A percentile compares a stretch with the other conserved stretches of the same genome.
Conservation (phyloP, 1,284 basidiomycete species). For the Rhodotorula mucilaginosa region DNA sequence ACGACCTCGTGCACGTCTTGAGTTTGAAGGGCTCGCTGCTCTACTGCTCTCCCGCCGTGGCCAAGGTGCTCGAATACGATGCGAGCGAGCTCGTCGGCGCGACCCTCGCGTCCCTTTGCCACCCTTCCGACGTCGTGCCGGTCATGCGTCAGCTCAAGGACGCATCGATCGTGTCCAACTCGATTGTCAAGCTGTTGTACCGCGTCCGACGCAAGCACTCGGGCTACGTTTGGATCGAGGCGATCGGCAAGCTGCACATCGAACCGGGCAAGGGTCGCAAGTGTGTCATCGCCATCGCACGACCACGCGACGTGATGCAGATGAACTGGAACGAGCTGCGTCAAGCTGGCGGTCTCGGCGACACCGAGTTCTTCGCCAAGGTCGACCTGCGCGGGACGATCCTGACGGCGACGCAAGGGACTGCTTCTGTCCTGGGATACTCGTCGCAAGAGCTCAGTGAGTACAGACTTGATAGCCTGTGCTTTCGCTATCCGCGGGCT, state of each 20-base stretch:
- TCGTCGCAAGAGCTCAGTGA: slow-evolving; percentile 6
- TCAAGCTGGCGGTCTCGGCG: slow-evolving; percentile 41
- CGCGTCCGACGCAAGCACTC: slow-evolving; percentile 65
- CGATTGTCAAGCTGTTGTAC: slow-evolving; percentile 70
- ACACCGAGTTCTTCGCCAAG: slow-evolving; percentile 44
- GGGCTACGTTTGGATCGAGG: slow-evolving; percentile 80
- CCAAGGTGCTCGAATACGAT: slow-evolving; percentile 71
- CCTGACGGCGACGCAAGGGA: slow-evolving; percentile 36
- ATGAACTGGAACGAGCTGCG: slow-evolving; percentile 59
- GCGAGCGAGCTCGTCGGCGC: slow-evolving; percentile 76
- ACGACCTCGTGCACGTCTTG: slow-evolving; percentile 78
- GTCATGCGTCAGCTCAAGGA: slow-evolving; percentile 92
- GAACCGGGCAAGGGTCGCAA: slow-evolving; percentile 87
- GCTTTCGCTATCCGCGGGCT: too few species aligned
- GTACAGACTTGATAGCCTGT: not conserved
- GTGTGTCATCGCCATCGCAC: slow-evolving; percentile 70
- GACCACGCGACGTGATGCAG: slow-evolving; percentile 64
- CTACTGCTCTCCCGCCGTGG: slow-evolving; percentile 81
- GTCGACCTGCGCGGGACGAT: slow-evolving; percentile 39
- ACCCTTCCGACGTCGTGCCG: slow-evolving; percentile 84
- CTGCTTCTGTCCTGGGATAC: slow-evolving; percentile 31
- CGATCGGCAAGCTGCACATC: slow-evolving; percentile 73
- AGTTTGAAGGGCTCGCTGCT: slow-evolving; percentile 91
- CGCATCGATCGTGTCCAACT: slow-evolving; percentile 48
- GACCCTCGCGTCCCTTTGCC: slow-evolving; percentile 72